Percentiles rank a stretch among this genome's conserved stretches.
These are phyloP conservation scores for Hysterangium stoloniferum DNA, from an alignment of 768 basidiomycete species.

Conservation along the genomic window DNA sequence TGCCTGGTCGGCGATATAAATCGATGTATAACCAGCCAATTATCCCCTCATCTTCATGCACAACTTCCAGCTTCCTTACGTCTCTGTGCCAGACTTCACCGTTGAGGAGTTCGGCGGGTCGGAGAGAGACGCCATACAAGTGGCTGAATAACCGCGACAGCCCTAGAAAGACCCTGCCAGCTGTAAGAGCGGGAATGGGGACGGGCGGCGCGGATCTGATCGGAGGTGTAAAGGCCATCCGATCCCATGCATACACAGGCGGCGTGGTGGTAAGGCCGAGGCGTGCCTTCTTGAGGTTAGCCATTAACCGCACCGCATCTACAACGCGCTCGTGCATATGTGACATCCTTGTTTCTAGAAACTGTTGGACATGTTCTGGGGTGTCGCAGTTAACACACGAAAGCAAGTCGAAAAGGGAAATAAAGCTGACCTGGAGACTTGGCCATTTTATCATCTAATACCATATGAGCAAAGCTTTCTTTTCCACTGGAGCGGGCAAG, in stretches of 20 bases:
- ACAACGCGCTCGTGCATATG: slow-evolving; percentile 75
- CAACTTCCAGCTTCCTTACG: slow-evolving; percentile 87
- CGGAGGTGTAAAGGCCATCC: slow-evolving; percentile 86
- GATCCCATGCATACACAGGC: slow-evolving; percentile 89
- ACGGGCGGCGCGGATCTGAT: slow-evolving; percentile 70
- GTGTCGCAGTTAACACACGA: neutral
- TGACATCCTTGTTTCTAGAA: slow-evolving; percentile 72
- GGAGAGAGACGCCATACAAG: slow-evolving; percentile 80
- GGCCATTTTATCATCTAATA: slow-evolving; percentile 93
- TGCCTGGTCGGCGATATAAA: slow-evolving; percentile 76
- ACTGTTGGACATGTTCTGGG: slow-evolving; percentile 73
- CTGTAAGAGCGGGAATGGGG: slow-evolving; percentile 65
- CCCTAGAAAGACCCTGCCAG: slow-evolving; percentile 88
- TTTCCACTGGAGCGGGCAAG: slow-evolving; percentile 80
- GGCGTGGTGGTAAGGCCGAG: slow-evolving; percentile 37
- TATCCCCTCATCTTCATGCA: slow-evolving; percentile 79
- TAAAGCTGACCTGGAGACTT: slow-evolving; percentile 65
- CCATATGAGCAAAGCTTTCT: slow-evolving; percentile 80
- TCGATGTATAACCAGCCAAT: slow-evolving; percentile 96
- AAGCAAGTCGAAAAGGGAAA: neutral
- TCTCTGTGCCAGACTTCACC: slow-evolving; percentile 89
- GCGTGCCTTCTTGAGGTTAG: slow-evolving; percentile 67
- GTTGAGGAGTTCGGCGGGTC: slow-evolving; percentile 54
- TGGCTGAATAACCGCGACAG: slow-evolving; percentile 83
- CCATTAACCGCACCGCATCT: slow-evolving; percentile 59